Evolutionary conservation across 2,329 filamentous ascomycete genomes (phyloP), one percentile per base, ranked within the genome.

Genomic region (Monascus ruber): DNA sequence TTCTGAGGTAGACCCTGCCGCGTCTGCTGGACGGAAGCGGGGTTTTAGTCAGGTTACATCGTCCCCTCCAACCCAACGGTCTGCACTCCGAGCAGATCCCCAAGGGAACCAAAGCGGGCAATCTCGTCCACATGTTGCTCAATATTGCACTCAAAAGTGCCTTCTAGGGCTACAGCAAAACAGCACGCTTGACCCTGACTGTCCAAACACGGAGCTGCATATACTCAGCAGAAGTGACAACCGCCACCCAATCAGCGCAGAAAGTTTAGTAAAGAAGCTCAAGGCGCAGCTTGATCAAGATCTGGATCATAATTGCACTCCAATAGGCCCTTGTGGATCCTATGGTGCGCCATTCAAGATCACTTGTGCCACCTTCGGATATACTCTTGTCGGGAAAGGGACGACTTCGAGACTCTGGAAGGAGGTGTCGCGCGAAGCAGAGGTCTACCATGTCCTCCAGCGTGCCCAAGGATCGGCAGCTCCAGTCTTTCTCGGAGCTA

Each of bases 291-390:
- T 59, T 1, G 49, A 54, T 46, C 10, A 47, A 24, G 41, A 56
- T 37, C 39, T 56, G 10, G 52, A 56, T 39, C 34, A 51, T 34
- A 42, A 54, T 36, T 57, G 50, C 40, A 53, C 50, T 8, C 54
- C 50, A 2, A 46, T 58, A 1, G 51, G 55, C 10, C 17, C 6
- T 25, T 52, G 49, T 48, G 53, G 55, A 11, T 35, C 47, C 8
- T 54, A 40, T 17, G 53, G 55, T 7, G 53, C 50, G 4, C 52
- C 48, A 27, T 59, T 59, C 37, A 56, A 56, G 37, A 44, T 59
- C 35, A 56, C 49, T 5, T 57, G 45, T 39, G 29, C 43, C 8
- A 35, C 37, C 25, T 54, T 50, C 37, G 51, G 55, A 26, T 48
- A 48, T 31, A 48, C 44, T 27, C 32, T 48, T 36, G 29, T 55